Evolutionary conservation across 176 grass and related monocot genomes (phyloP).

Genomic region (Oryza coarctata): DNA sequence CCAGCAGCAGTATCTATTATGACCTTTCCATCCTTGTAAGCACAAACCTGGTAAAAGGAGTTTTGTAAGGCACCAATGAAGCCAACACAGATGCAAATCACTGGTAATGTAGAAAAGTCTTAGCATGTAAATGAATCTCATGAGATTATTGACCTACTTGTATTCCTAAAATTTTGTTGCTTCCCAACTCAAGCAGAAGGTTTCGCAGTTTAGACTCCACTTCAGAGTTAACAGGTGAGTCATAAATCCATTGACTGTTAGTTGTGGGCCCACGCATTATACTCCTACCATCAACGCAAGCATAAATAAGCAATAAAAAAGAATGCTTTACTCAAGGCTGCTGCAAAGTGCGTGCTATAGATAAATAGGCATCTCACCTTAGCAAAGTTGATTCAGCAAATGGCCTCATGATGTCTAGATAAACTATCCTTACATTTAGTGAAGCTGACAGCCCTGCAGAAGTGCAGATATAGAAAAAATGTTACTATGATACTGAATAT

Average conservation of each 20-base stretch:
- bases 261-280: slow-evolving; percentile 35
- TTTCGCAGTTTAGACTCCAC: slow-evolving; percentile 79
- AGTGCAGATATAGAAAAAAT: background rate
- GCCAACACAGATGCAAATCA: background rate
- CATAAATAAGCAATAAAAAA: slow-evolving; percentile 34
- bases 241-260: slow-evolving; percentile 72
- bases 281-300: slow-evolving; percentile 43
- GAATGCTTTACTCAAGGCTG: slow-evolving; percentile 18
- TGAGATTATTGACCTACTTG: slow-evolving; percentile 59
- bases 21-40: slow-evolving; percentile 96
- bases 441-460: slow-evolving; percentile 81
- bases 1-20: slow-evolving; percentile 98
- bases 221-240: slow-evolving; percentile 82
- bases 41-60: slow-evolving; percentile 64
- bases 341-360: slow-evolving; percentile 8
- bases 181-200: slow-evolving; percentile 74
- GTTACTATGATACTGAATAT: slow-evolving; percentile 1
- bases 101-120: background rate
- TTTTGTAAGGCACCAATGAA: slow-evolving; percentile 21
- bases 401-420: slow-evolving; percentile 96
- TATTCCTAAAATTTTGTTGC: slow-evolving; percentile 91
- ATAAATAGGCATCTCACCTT: slow-evolving; percentile 56
- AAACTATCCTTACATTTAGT: slow-evolving; percentile 82
- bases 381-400: slow-evolving; percentile 92
- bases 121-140: background rate